Evolutionary conservation across 441 rosid species (phyloP), one percentile per base, ranked within the genome.

Genomic region (Pelargonium citronellum): DNA sequence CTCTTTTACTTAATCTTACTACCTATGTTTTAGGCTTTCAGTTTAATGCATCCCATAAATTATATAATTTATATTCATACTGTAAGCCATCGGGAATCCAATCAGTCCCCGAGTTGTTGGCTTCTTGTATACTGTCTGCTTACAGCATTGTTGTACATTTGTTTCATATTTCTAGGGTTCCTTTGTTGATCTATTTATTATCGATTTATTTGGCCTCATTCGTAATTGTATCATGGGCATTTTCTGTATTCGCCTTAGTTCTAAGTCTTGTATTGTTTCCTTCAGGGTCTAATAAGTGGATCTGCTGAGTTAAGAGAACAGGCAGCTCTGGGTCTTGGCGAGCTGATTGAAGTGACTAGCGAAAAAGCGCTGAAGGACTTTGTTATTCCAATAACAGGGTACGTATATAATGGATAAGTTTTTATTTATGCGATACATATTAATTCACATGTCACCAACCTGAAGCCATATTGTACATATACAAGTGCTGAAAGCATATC

Each of bases 241-340:
- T 39, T 30, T 57, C 15, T 62, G 6, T 24, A 9, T 19, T 49
- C 30, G 39, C 8, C 60, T 41, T 0, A 10, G 60, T 70, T 53
- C 41, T 17, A 70, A 64, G 3, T 76, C 69, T 71, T 43, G 63
- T 71, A 10, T 60, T 61, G 37, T 69, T 10, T 73, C 57, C 61
- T 71, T 47, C 79, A 96, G 98, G 98, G 98, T 71, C 84, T 96
- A 65, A 83, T 84, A 41, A 90, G 97, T 76, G 97, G 98, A 67
- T 93, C 98, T 65, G 91, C 98, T 7, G 99, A 96, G 66, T 73
- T 93, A 71, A 86, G 97, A 79, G 97, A 93, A 84, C 98, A 93
- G 79, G 99, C 98, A 64, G 98, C 99, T n/a, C 71, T 91, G 70
- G 98, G 99, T 77, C 96, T 96, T 71, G 97, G 99, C 73, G 98